These are phyloP conservation scores for Cordyceps tenuipes DNA, from an alignment of 2,329 filamentous ascomycete genomes.

Conservation along the genomic window DNA sequence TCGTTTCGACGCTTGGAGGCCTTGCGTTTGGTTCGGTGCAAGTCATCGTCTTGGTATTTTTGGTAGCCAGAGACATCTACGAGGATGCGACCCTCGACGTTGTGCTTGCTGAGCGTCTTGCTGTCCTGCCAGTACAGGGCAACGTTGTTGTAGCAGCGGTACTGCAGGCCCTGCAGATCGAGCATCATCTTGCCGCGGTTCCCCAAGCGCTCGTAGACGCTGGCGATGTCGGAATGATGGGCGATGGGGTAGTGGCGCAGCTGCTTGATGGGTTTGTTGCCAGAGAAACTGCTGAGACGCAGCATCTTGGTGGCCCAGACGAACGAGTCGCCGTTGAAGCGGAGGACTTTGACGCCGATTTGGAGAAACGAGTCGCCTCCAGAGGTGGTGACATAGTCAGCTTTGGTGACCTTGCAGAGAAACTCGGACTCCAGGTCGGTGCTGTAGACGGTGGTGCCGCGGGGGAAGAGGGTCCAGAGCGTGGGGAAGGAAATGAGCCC, in stretches of 20 bases:
- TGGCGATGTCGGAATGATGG: constrained; percentile 23
- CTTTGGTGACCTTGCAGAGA: constrained; percentile 30
- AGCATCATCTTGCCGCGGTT: constrained; percentile 31
- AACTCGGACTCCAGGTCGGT: constrained; percentile 32
- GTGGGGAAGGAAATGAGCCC: constrained; percentile 33
- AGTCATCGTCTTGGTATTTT: constrained; percentile 25
- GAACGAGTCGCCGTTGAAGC: constrained; percentile 33
- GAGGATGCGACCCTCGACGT: constrained; percentile 33
- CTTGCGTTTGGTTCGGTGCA: constrained; percentile 21
- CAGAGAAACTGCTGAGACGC: constrained; percentile 25
- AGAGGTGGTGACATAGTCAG: constrained; percentile 20
- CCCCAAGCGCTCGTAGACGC: constrained; percentile 22
- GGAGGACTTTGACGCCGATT: constrained; percentile 26
- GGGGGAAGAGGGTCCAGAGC: constrained; percentile 38
- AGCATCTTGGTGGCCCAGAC: constrained; percentile 30
- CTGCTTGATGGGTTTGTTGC: constrained; percentile 33
- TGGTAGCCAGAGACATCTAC: constrained; percentile 35
- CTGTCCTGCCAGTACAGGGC: constrained; percentile 21
- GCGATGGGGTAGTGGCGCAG: constrained; percentile 30
- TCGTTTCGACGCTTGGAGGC: constrained; percentile 11
- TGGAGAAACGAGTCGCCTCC: constrained; percentile 15
- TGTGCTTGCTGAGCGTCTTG: constrained; percentile 22
- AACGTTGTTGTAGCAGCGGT: constrained; percentile 34
- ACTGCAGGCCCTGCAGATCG: constrained; percentile 32
- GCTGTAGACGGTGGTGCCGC: constrained; percentile 30